phyloP scores from a whole-genome alignment of 306 rosid genomes.

The Sindora glabra region DNA sequence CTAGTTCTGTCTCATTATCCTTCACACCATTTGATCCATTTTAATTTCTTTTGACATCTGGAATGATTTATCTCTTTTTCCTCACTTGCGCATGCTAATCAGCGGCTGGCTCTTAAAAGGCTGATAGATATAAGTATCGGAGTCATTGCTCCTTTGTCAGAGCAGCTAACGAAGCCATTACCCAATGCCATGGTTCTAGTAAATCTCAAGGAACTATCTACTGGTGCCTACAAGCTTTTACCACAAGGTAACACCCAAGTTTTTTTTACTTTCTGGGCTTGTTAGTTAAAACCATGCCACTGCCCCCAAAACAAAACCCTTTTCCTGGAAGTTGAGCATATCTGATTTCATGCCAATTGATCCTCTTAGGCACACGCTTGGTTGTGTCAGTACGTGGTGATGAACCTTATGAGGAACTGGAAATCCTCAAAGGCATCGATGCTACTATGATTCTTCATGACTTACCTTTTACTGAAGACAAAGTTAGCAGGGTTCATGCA shows the following conservation, averaged over 20 bases:
- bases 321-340: background rate
- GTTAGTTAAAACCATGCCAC: background rate
- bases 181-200: constrained; percentile 89
- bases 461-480: constrained; percentile 63
- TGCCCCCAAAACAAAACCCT: too few species aligned
- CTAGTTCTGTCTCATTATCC: too few species aligned
- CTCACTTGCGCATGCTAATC: constrained; percentile 21
- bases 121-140: constrained; percentile 88
- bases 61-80: constrained; percentile 17
- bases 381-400: constrained; percentile 84
- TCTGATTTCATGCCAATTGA: constrained; percentile 8
- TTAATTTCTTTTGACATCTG: background rate
- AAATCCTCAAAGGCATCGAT: constrained; percentile 62
- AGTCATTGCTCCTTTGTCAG: constrained; percentile 77
- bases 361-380: constrained; percentile 77
- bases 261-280: background rate
- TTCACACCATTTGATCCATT: too few species aligned
- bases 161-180: constrained; percentile 92
- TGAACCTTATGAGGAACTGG: constrained; percentile 71
- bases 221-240: constrained; percentile 86
- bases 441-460: constrained; percentile 87
- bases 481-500: constrained; percentile 78
- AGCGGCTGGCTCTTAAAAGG: constrained; percentile 92
- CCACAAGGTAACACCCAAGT: constrained; percentile 62
- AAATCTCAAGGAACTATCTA: constrained; percentile 76